Percentiles rank a stretch among this genome's conserved stretches.
These are phyloP conservation scores for Stachybotrys chartarum DNA, from an alignment of 2,329 filamentous ascomycete species.

Conservation along the genomic window DNA sequence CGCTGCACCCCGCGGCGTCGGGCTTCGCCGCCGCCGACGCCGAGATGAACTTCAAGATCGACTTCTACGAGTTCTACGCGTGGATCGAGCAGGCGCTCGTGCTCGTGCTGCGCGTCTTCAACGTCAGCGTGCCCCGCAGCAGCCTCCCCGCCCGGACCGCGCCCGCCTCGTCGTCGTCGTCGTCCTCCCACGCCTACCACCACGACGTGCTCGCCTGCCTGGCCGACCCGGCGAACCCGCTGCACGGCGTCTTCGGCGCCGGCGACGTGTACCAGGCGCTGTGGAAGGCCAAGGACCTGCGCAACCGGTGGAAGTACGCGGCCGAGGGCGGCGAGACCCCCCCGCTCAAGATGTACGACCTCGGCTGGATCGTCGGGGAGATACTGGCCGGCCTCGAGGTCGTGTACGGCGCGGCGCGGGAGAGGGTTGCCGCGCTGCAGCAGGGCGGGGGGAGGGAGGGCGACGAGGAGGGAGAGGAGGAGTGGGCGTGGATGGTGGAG, in stretches of 20 bases:
- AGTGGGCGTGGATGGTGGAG: constrained; percentile 34
- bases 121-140: constrained; percentile 39
- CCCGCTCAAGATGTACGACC: constrained; percentile 50
- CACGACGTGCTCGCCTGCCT: constrained; percentile 61
- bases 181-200: constrained; percentile 50
- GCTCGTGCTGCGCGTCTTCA: constrained; percentile 57
- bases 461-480: constrained; percentile 18
- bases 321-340: constrained; percentile 36
- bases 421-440: constrained; percentile 12
- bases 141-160: no score
- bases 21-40: constrained; percentile 35
- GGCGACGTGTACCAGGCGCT: constrained; percentile 52
- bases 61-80: constrained; percentile 72
- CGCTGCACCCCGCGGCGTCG: constrained; percentile 28
- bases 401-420: constrained; percentile 44
- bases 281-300: constrained; percentile 58
- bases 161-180: no score
- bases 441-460: constrained; percentile 21
- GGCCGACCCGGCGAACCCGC: constrained; percentile 47
- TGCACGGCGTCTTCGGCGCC: constrained; percentile 47
- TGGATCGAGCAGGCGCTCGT: constrained; percentile 65
- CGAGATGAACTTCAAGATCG: constrained; percentile 68
- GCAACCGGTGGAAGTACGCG: constrained; percentile 67
- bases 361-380: constrained; percentile 49
- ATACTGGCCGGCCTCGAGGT: constrained; percentile 54